Conservation (phyloP, 352 stramenopile genomes). For the Pythium rishiriense region DNA sequence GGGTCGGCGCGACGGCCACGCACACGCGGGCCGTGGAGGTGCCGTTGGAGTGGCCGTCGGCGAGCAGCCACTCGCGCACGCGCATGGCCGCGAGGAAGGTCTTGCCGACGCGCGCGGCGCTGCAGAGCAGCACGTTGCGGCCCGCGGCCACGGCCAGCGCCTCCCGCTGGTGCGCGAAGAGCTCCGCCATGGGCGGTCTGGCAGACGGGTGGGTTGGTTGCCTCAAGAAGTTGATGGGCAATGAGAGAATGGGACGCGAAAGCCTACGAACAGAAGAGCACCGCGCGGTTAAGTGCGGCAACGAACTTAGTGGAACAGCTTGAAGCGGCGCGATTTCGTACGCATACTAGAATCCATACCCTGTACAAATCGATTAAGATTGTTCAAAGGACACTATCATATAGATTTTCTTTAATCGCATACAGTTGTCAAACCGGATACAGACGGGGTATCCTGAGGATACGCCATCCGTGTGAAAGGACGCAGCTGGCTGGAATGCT, state of each 20-base stretch:
- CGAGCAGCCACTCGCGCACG: constrained; percentile 40
- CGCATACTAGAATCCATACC: no score
- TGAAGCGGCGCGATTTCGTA: no score
- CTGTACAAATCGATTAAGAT: no score
- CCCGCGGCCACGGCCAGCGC: constrained; percentile 60
- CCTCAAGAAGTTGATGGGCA: constrained; percentile 12
- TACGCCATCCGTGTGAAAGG: neutral
- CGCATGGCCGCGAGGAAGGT: constrained; percentile 62
- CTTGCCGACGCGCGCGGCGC: constrained; percentile 59
- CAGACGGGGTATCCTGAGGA: neutral
- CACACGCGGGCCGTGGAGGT: neutral
- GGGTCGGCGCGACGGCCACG: constrained; percentile 47
- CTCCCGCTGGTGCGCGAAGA: constrained; percentile 58
- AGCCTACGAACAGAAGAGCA: neutral
- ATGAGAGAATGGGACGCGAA: neutral
- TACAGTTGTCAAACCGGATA: no score
- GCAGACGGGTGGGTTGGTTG: neutral
- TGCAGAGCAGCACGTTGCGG: constrained; percentile 68
- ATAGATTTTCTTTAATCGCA: no score
- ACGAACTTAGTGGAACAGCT: no score
- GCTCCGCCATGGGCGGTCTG: constrained; percentile 15
- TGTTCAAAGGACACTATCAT: no score
- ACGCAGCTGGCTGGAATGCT: neutral
- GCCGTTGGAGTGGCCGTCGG: constrained; percentile 1
- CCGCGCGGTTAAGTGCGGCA: constrained; percentile 2